phyloP scores from a whole-genome alignment of 345 rosid genomes.

The Corchorus olitorius region DNA sequence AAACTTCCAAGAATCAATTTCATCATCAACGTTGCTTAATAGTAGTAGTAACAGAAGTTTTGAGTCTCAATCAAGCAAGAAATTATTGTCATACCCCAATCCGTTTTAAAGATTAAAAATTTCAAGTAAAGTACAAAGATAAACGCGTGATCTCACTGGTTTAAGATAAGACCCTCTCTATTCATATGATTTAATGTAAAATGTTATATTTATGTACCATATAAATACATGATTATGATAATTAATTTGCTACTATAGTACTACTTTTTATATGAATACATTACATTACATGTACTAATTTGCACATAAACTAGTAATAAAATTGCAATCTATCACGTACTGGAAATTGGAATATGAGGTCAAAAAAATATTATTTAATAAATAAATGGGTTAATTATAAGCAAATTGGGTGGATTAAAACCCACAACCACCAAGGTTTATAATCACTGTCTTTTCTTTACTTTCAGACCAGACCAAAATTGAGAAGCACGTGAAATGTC shows the following conservation, averaged over 20 bases:
- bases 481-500: constrained; percentile 14
- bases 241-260: no score
- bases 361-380: neutral
- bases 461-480: neutral
- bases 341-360: neutral
- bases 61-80: neutral
- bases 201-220: no score
- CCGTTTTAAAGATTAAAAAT: neutral
- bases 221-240: no score
- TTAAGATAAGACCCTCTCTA: neutral
- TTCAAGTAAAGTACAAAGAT: neutral
- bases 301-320: no score
- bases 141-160: neutral
- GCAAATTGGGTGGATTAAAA: neutral
- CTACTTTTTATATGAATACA: no score
- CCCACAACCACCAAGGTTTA: neutral
- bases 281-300: no score
- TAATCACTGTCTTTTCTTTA: neutral
- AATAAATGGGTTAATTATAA: neutral
- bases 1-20: neutral
- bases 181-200: neutral
- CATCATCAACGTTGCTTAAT: neutral
- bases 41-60: neutral
- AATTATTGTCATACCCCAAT: neutral
- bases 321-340: no score